Conservation (phyloP, 495 filamentous ascomycete genomes). For the Rostrohypoxylon terebratum region DNA sequence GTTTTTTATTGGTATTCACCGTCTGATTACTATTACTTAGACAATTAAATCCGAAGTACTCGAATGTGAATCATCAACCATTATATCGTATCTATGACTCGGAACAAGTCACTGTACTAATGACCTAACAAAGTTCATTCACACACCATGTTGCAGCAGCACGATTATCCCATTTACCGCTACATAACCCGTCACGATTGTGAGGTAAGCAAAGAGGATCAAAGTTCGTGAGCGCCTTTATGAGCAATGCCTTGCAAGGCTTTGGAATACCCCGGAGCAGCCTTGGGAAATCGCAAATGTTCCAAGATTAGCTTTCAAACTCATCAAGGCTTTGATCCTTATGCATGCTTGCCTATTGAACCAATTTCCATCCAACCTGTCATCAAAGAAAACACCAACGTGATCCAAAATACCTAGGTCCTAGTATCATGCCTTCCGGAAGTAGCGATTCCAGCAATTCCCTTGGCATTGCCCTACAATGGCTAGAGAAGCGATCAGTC, state of each 20-base stretch:
- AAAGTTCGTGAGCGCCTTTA: background rate
- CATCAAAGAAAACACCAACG: background rate
- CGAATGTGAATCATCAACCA: background rate
- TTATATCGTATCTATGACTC: background rate
- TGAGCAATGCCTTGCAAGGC: background rate
- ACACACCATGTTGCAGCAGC: no score
- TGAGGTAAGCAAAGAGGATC: no score
- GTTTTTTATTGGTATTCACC: no score
- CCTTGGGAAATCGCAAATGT: background rate
- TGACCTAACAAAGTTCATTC: background rate
- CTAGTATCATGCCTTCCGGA: conserved; percentile 11
- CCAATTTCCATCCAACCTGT: background rate
- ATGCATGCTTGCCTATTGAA: background rate
- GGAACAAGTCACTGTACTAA: background rate
- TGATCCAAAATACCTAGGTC: background rate
- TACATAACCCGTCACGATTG: no score
- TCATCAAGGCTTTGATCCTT: background rate
- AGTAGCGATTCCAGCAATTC: background rate
- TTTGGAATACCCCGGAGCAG: background rate
- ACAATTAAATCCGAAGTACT: background rate
- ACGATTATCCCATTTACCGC: no score
- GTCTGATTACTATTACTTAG: no score
- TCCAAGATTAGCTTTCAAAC: background rate
- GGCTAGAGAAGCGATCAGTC: background rate
- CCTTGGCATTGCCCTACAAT: background rate